Base-by-base conservation (phyloP, 2,329 filamentous ascomycete genomes). In the Penicillium sclerotiorum region DNA sequence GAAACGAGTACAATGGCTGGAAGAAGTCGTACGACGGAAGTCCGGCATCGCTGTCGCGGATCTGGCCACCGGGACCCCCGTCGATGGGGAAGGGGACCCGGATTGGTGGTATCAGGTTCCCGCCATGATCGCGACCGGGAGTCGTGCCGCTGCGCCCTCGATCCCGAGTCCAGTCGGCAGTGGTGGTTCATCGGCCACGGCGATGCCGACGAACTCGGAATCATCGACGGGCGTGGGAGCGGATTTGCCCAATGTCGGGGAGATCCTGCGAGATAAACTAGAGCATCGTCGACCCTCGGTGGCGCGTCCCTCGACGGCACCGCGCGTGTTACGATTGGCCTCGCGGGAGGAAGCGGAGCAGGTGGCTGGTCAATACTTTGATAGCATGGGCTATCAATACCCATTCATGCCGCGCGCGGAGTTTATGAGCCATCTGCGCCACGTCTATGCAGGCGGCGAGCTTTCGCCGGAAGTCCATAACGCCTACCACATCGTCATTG, bases 61-160 rank as follows among this genome's bases (percentile, higher is more conserved):
- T 13, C 51, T 66, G 17, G 52, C 63, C 3, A 72, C 69, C 1
- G 69, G 69, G 5, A 64, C 62, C 15, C 45, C 58, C 1, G 57
- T 71, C 22, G 67, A 71, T 21, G 65, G 64, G 21, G 64, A 66
- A 38, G 65, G 61, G 7, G 65, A 69, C 36, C 58, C 61, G 18
- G 68, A 71, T 49, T 69, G 62, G 62, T 72, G 69, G 69, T 70
- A 70, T 45, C 68, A 69, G 53, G 60, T 72, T n/a, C 69, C 69
- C 1, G 56, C 63, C 15, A 62, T 72, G 57, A 63, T 72, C 47
- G 63, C 63, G 43, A 64, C 61, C 18, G 61, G 60, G 12, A 56
- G 53, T 45, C 58, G 59, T n/a, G 47, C 53, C 4, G 42, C 53
- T n/a, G 47, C 53, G 23, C 47, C 51, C 7, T 61, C 61, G 28